Conservation (phyloP, 1,284 basidiomycete species). For the Tilletia walkeri region DNA sequence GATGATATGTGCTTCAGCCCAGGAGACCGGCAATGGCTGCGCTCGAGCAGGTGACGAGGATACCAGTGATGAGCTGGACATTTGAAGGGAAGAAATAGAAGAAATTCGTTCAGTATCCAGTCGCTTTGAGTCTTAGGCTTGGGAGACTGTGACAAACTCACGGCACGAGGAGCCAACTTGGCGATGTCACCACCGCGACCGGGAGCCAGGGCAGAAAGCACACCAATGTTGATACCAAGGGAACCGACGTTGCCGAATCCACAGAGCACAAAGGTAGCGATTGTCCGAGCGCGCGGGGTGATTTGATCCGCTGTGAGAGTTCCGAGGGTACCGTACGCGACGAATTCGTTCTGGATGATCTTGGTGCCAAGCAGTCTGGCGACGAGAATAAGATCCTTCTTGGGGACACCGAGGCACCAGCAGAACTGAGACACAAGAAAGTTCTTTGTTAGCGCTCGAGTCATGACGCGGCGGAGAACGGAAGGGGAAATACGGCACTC, state of each 20-base stretch:
- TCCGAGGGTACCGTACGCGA: constrained; percentile 65
- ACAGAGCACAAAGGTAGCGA: constrained; percentile 78
- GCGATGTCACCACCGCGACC: constrained; percentile 71
- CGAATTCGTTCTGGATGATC: constrained; percentile 71
- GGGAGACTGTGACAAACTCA: not conserved
- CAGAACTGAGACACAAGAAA: not conserved
- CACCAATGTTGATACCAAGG: constrained; percentile 85
- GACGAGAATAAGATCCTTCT: constrained; percentile 54
- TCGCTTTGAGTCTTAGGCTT: not conserved
- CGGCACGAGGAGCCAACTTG: constrained; percentile 68
- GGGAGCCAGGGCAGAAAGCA: constrained; percentile 79
- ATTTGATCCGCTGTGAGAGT: constrained; percentile 59
- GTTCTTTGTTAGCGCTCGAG: not conserved
- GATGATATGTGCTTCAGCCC: constrained; percentile 20
- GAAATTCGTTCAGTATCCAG: not conserved
- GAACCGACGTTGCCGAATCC: constrained; percentile 79
- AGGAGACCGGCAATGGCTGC: constrained; percentile 57
- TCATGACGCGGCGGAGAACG: constrained; percentile 22
- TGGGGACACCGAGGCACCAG: constrained; percentile 69
- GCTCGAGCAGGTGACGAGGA: constrained; percentile 57
- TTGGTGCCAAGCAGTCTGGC: constrained; percentile 75
- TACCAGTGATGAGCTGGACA: constrained; percentile 42
- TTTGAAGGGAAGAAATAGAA: not conserved
- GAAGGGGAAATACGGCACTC: constrained; percentile 50
- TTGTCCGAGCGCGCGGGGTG: constrained; percentile 69